These are phyloP conservation scores for Dactylorhiza incarnata DNA, from an alignment of 106 monocot genomes.

Conservation along the genomic window DNA sequence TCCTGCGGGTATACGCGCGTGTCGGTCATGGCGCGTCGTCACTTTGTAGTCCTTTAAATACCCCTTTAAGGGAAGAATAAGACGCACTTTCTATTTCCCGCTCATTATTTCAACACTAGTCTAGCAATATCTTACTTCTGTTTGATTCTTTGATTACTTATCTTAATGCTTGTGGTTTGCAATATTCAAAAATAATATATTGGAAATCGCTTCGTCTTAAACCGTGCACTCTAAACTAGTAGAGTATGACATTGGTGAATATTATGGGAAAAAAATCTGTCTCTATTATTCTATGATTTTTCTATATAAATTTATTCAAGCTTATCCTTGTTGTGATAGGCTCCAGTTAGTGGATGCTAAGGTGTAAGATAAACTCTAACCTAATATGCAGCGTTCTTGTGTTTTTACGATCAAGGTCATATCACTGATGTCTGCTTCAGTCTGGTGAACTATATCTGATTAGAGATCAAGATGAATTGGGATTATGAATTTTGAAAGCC, in stretches of 20 bases:
- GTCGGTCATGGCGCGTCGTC: no score
- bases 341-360: background rate
- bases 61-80: no score
- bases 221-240: background rate
- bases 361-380: background rate
- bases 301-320: background rate
- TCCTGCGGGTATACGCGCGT: no score
- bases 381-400: no score
- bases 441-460: background rate
- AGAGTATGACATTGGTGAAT: background rate
- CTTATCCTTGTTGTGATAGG: background rate
- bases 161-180: background rate
- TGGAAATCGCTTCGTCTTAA: background rate
- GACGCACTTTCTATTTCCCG: no score
- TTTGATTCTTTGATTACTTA: background rate
- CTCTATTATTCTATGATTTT: background rate
- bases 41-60: no score
- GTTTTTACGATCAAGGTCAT: background rate
- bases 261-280: background rate
- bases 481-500: constrained; percentile 1
- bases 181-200: background rate
- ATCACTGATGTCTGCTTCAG: background rate
- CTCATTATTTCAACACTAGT: no score
- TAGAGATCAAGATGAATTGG: background rate
- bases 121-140: background rate